phyloP scores from a whole-genome alignment of 2,329 filamentous ascomycete species.

The Hymenoscyphus repandus region DNA sequence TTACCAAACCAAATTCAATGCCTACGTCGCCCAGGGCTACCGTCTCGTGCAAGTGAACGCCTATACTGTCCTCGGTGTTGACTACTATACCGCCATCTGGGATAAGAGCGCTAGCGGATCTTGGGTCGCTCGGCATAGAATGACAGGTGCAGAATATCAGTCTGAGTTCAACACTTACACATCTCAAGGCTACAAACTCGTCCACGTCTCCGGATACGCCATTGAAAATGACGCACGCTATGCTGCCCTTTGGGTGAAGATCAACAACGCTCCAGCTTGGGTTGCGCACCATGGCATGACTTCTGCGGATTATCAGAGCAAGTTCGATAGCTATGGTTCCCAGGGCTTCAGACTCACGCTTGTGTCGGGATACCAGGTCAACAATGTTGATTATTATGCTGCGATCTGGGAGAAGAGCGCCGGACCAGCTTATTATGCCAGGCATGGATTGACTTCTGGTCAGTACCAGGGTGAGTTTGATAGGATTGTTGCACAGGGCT shows the following conservation, averaged over 20 bases:
- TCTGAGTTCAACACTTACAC: neutral
- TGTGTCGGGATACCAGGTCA: constrained; percentile 1
- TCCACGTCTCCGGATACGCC: neutral
- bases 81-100: constrained; percentile 2
- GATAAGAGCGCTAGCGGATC: neutral
- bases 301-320: neutral
- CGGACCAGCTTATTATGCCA: neutral
- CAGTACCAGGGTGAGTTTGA: neutral
- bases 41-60: neutral
- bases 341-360: neutral
- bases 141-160: neutral
- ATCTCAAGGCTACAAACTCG: neutral
- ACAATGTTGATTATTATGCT: neutral
- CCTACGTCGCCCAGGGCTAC: neutral
- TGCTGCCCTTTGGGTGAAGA: constrained; percentile 1
- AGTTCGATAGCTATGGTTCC: neutral
- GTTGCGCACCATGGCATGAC: neutral
- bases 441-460: neutral
- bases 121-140: neutral
- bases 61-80: neutral
- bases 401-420: constrained; percentile 1
- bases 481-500: neutral
- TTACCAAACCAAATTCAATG: neutral
- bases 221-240: neutral
- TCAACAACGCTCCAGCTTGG: neutral